Evolutionary conservation across 306 rosid genomes (phyloP).

Genomic region (Fragaria nilgerrensis): DNA sequence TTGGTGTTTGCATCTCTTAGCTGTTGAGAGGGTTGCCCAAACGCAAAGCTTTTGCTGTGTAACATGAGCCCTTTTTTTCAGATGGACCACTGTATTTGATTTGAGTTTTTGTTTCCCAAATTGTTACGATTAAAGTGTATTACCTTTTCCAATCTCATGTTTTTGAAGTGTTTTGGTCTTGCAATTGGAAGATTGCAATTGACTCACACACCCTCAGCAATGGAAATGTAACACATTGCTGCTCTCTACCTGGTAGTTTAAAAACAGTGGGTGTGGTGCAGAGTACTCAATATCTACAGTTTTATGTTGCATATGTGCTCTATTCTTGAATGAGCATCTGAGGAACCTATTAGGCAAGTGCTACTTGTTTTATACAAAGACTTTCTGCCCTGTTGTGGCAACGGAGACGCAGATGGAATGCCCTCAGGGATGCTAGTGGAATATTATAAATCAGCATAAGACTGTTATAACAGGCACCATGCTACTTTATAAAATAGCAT

Average conservation of each 20-base stretch:
- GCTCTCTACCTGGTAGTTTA: background rate
- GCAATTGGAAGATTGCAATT: background rate
- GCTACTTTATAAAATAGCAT: background rate
- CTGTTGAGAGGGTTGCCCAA: background rate
- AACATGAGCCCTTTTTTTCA: background rate
- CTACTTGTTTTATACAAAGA: background rate
- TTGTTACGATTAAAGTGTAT: background rate
- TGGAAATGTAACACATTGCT: background rate
- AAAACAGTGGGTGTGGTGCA: background rate
- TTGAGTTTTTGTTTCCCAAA: background rate
- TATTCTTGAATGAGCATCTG: background rate
- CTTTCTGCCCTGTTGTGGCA: constrained; percentile 1
- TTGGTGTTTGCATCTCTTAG: background rate
- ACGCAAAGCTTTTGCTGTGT: background rate
- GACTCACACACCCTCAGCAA: background rate
- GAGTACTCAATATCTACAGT: background rate
- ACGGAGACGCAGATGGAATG: background rate
- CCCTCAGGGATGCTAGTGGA: background rate
- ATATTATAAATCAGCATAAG: background rate
- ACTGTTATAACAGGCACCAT: background rate
- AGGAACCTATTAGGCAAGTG: background rate
- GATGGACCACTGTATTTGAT: background rate
- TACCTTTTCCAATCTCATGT: background rate
- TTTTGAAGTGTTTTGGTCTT: background rate
- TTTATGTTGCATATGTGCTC: background rate